These are phyloP conservation scores for Graphium sp. DNA, from an alignment of 2,329 filamentous ascomycete genomes.

Conservation along the genomic window DNA sequence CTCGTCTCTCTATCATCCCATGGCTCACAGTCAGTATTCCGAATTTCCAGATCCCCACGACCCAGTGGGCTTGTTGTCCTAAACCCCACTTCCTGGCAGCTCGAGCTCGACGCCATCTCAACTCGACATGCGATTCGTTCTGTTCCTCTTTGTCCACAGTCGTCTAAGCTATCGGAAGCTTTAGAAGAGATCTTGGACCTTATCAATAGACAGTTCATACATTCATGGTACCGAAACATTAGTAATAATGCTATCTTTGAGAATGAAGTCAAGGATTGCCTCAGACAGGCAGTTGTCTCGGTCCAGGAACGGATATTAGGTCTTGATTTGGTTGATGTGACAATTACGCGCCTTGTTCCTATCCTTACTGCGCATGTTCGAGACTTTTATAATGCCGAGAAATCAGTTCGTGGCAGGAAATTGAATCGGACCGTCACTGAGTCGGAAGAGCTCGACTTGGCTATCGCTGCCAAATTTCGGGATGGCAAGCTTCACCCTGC, in stretches of 20 bases:
- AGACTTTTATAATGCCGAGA: constrained; percentile 83
- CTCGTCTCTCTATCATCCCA: constrained; percentile 46
- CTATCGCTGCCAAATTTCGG: constrained; percentile 86
- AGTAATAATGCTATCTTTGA: constrained; percentile 65
- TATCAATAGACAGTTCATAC: constrained; percentile 69
- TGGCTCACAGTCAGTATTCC: constrained; percentile 18
- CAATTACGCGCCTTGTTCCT: constrained; percentile 70
- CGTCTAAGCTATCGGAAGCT: constrained; percentile 60
- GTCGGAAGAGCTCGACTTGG: constrained; percentile 86
- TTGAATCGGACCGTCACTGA: constrained; percentile 83
- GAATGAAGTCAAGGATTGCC: constrained; percentile 69
- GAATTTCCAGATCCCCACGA: constrained; percentile 19
- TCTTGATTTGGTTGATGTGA: constrained; percentile 69
- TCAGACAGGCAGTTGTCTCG: constrained; percentile 55
- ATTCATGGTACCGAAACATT: constrained; percentile 77
- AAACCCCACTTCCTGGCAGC: constrained; percentile 45
- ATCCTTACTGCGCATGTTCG: constrained; percentile 77
- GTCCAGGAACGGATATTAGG: constrained; percentile 56
- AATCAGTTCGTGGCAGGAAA: constrained; percentile 70
- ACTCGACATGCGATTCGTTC: constrained; percentile 50
- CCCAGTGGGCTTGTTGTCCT: constrained; percentile 41
- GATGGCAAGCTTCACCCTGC: constrained; percentile 81
- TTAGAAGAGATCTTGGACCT: constrained; percentile 65
- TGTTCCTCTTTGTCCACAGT: constrained; percentile 56
- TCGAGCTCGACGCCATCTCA: constrained; percentile 51